A percentile compares a stretch with the other conserved stretches of the same genome.
Conservation (phyloP, 306 rosid species). For the Phaseolus lunatus region DNA sequence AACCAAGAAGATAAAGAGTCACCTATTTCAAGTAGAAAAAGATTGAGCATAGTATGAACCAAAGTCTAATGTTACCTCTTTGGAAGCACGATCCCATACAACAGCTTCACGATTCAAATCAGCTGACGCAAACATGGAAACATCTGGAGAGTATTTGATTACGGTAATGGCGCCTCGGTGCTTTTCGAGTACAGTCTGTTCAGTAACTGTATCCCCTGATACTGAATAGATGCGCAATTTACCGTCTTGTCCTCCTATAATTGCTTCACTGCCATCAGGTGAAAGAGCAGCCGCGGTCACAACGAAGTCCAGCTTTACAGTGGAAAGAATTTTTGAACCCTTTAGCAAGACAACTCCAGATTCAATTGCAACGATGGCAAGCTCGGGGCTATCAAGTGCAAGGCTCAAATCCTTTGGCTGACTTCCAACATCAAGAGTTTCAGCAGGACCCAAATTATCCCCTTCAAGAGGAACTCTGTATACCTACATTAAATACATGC, state of each 20-base stretch:
- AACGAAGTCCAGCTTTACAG: conserved; percentile 71
- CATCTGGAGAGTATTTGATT: conserved; percentile 85
- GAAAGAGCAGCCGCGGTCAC: conserved; percentile 80
- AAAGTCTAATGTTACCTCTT: conserved; percentile 68
- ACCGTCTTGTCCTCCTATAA: conserved; percentile 93
- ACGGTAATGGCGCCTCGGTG: conserved; percentile 93
- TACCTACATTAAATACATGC: conserved; percentile 56
- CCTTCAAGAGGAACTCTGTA: conserved; percentile 76
- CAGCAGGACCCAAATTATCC: conserved; percentile 78
- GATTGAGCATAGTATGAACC: conserved; percentile 17
- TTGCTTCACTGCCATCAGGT: conserved; percentile 94
- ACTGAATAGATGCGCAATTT: conserved; percentile 81
- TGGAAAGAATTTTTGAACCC: conserved; percentile 68
- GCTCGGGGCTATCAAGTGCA: conserved; percentile 72
- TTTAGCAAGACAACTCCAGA: conserved; percentile 83
- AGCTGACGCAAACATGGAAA: conserved; percentile 96
- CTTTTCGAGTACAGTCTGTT: conserved; percentile 82
- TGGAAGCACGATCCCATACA: conserved; percentile 79
- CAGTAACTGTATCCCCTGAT: conserved; percentile 72
- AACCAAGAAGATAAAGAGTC: conserved; percentile 7
- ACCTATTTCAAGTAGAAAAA: conserved; percentile 6
- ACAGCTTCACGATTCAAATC: conserved; percentile 98
- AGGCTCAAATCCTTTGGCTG: conserved; percentile 90
- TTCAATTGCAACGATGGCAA: conserved; percentile 81
- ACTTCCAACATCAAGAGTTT: conserved; percentile 86